Evolutionary conservation across 352 stramenopile genomes (phyloP), one percentile per base, ranked within the genome.

Genomic region (Globisporangium takayamanum): DNA sequence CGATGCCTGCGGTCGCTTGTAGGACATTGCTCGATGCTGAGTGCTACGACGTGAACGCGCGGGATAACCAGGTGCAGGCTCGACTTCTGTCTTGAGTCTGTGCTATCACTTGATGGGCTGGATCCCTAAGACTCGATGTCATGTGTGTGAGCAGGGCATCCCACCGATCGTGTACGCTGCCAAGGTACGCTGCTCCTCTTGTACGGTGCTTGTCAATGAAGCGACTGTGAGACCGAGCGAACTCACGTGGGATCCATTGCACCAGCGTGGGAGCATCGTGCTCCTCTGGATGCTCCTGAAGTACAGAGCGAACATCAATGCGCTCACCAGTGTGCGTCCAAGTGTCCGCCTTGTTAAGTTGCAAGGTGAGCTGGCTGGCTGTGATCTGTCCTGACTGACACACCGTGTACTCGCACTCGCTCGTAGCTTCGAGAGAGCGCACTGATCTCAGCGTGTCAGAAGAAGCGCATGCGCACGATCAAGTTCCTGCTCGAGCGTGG

Each of bases 241-340:
- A 12, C 33, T 39, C 33, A 39, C 10, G 5, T 10, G 33, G 7
- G 33, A 39, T 39, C 5, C 33, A 39, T 39, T 10, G 33, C 30
- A 14, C 0, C 8, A 87, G 74, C 62, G 71, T 42, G 76, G 76
- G 7, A 83, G 72, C 33, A 45, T 76, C 39, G 20, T 82, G 44
- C 66, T 88, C 11, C 30, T 88, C 25, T 68, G 67, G 7, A 50
- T 88, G 44, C 58, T 88, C 25, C 62, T 88, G 5, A 65, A 74
- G 37, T 87, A 87, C 56, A 76, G 78, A 16, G 78, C 74, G 3
- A 68, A 88, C 47, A 69, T 88, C 30, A 87, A 87, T 47, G 74
- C 72, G 2, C 18, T 72, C 3, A 77, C 78, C 3, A 76, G 63
- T 53, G 74, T 88, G 14, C 45, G 55, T 30, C 11, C 20, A 47